These are phyloP conservation scores for Tympanopsis confertula DNA, from an alignment of 2,329 filamentous ascomycete genomes.

Conservation along the genomic window DNA sequence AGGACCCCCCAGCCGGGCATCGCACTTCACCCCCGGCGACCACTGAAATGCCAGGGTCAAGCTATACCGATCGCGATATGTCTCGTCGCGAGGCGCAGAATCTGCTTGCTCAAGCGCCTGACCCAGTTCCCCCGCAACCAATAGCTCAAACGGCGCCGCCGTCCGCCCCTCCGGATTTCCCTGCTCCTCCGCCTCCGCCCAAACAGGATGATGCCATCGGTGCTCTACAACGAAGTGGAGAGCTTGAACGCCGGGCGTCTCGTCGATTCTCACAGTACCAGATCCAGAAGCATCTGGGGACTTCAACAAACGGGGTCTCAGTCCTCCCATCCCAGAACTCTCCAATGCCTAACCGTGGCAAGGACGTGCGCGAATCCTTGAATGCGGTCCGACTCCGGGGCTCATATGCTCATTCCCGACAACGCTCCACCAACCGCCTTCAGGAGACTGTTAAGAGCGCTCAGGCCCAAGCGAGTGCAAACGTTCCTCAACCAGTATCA, in stretches of 20 bases:
- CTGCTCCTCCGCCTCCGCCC: slow-evolving; percentile 69
- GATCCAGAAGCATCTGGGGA: slow-evolving; percentile 84
- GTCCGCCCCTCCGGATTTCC: slow-evolving; percentile 56
- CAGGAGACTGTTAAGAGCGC: slow-evolving; percentile 30
- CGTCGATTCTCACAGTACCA: slow-evolving; percentile 92
- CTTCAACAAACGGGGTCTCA: slow-evolving; percentile 69
- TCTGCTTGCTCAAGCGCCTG: slow-evolving; percentile 55
- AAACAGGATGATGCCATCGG: slow-evolving; percentile 83
- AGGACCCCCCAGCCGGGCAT: background rate
- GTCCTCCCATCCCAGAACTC: slow-evolving; percentile 76
- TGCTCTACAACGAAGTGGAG: slow-evolving; percentile 80
- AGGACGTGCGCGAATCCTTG: slow-evolving; percentile 73
- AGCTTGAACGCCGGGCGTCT: slow-evolving; percentile 84
- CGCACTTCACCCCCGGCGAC: background rate
- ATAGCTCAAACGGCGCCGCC: slow-evolving; percentile 34
- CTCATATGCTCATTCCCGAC: slow-evolving; percentile 8
- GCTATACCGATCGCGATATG: slow-evolving; percentile 41
- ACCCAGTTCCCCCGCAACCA: slow-evolving; percentile 33
- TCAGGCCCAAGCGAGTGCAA: slow-evolving; percentile 50
- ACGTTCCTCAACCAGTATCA: slow-evolving; percentile 45
- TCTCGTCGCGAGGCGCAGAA: slow-evolving; percentile 66
- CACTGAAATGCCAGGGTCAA: background rate
- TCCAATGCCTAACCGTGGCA: slow-evolving; percentile 72
- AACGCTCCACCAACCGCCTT: background rate
- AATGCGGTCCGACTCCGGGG: slow-evolving; percentile 49